Base-by-base conservation (phyloP, 2,329 filamentous ascomycete genomes). In the Alternaria sp. region DNA sequence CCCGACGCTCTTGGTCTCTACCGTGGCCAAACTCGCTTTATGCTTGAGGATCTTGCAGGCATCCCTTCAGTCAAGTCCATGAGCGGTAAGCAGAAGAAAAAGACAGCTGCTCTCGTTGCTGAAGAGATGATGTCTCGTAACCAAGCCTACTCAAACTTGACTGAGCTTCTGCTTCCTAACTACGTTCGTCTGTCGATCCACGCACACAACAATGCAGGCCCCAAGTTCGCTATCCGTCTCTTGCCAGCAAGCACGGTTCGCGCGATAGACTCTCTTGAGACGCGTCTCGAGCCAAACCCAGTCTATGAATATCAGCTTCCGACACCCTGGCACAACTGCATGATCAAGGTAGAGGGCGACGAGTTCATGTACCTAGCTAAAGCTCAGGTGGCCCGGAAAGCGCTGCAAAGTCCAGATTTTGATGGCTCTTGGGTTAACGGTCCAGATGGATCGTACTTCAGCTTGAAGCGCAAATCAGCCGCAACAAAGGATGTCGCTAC, bases 131-230 rank as follows among this genome's bases (percentile, higher is more conserved):
- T 78, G 28, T 69, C 71, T 21, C 73, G 80, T 7, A 83, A 82
- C 61, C 80, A 82, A 57, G 80, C 80, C 9, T 83, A 82, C 58
- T 82, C 80, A 3, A 82, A 82, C 49, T 72, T 82, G 13, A 73
- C 81, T n/a, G 79, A 82, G 67, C 65, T 81, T 3, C 62, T 82
- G 2, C 78, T 81, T 58, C 81, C 81, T 1, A 76, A 79, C 56
- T 77, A 80, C 53, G 71, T 83, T 40, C 79, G 80, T n/a, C 72
- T 83, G 0, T 82, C 80, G 0, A 83, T 83, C 46, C 81, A 83
- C 55, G 80, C 80, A 55, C 80, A 80, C 56, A 70, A 74, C 50
- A 80, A 80, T 53, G 65, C 72, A 5, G 78, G 79, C 0, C 79
- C 79, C 3, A 81, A 81, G 34, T 80, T 80, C 48, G 79, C 75